A percentile compares a stretch with the other conserved stretches of the same genome.
Evolutionary conservation across 1,139 yeast species (phyloP).

Genomic region (Kurtzmaniella natalensis): DNA sequence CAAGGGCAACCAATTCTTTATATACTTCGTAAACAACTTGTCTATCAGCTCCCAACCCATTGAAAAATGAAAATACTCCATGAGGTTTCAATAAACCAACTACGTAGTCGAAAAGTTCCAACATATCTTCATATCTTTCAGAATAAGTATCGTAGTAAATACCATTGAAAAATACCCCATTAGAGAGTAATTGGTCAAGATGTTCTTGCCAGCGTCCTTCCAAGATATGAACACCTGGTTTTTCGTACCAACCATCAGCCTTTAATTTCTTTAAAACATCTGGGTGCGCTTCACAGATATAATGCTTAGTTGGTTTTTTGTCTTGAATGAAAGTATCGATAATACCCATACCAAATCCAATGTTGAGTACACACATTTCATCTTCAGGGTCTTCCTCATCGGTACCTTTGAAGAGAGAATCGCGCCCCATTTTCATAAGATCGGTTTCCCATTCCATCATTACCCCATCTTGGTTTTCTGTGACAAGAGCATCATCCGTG

Average conservation of each 20-base stretch:
- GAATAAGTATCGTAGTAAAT: conserved; percentile 92
- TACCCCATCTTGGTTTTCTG: conserved; percentile 81
- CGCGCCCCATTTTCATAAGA: conserved; percentile 77
- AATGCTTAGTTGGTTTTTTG: conserved; percentile 61
- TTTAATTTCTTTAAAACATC: conserved; percentile 70
- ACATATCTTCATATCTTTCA: conserved; percentile 81
- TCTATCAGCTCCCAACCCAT: conserved; percentile 95
- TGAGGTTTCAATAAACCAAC: conserved; percentile 80
- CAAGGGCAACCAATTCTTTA: conserved; percentile 74
- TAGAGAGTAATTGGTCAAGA: conserved; percentile 56
- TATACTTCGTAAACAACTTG: conserved; percentile 87
- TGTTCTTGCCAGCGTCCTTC: conserved; percentile 93
- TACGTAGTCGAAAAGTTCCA: conserved; percentile 73
- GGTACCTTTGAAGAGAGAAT: conserved; percentile 50
- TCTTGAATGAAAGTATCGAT: conserved; percentile 75
- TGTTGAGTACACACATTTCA: conserved; percentile 61
- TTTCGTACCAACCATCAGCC: conserved; percentile 81
- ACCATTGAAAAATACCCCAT: conserved; percentile 80
- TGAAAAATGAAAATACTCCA: conserved; percentile 85
- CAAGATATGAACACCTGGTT: conserved; percentile 63
- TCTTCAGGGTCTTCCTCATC: conserved; percentile 28
- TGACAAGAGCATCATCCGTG: conserved; percentile 65
- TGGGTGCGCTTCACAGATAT: conserved; percentile 93
- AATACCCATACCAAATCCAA: conserved; percentile 97
- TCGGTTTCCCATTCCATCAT: conserved; percentile 97